Base-by-base conservation (phyloP, 768 basidiomycete genomes). In the Macrocybe gigantea region DNA sequence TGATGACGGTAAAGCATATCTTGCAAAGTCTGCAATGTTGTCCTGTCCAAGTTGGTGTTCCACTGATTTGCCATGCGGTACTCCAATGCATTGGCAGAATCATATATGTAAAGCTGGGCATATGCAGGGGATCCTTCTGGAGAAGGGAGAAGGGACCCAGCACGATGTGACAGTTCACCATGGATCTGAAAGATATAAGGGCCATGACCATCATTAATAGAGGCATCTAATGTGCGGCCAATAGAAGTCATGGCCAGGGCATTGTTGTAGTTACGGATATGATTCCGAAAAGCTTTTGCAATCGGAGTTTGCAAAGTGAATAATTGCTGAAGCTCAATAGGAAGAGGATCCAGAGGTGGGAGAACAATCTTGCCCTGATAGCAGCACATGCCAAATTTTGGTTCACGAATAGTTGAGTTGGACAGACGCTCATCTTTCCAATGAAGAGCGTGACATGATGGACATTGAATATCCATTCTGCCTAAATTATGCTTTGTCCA, bases 221-320 rank as follows among this genome's bases (percentile, higher is more conserved):
- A 45, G 10, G 61, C 33, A 48, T 72, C 68, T 22, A 65, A 52
- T 5, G 51, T 39, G 1, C 64, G 62, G 7, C 63, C 64, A 0
- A 74, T 31, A 0, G 70, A 73, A 0, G 66, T 70, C 46, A 74
- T 72, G 0, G 71, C 57, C 40, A 75, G 56, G 1, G 74, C 64
- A 34, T 56, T 53, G 45, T 77, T 77, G 38, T 75, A 75, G 29
- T 68, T 64, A 8, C 64, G 53, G 6, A 74, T 71, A 5, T 72
- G 63, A 58, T 59, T 65, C 55, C 62, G 63, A 45, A 68, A 70
- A 2, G 54, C 47, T 2, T 44, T 48, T 0, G 56, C 47, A 6
- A 49, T 10, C 3, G 10, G 38, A 22, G 50, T 47, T 8, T 52
- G 13, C 10, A 45, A 45, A 9, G 30, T 51, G 5, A 65, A 50